Conservation (phyloP, 768 basidiomycete species). For the Scleroderma bovista region DNA sequence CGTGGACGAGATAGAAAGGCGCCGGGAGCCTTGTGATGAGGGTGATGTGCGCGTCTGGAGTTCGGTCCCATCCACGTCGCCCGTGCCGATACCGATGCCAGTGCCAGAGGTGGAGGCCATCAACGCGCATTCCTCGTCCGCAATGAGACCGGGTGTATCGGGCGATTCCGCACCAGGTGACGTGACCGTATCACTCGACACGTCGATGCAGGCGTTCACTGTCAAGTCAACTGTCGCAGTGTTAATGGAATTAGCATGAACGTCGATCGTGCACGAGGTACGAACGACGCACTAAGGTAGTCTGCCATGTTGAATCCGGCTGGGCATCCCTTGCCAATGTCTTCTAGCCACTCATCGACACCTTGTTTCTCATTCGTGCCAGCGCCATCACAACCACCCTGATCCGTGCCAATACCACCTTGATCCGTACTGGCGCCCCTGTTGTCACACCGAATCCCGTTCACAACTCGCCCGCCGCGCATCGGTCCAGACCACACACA, state of each 20-base stretch:
- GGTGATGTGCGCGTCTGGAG: slow-evolving; percentile 35
- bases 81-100: slow-evolving; percentile 8
- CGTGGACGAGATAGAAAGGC: slow-evolving; percentile 43
- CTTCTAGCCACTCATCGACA: slow-evolving; percentile 60
- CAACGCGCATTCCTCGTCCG: slow-evolving; percentile 68
- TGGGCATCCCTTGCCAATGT: slow-evolving; percentile 80
- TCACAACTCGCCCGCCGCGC: background rate
- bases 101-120: background rate
- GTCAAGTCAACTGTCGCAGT: slow-evolving; percentile 59
- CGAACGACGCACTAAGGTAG: slow-evolving; percentile 66
- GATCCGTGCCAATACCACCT: background rate
- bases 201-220: slow-evolving; percentile 46
- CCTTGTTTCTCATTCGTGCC: slow-evolving; percentile 16
- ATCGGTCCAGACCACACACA: slow-evolving; percentile 30
- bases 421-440: slow-evolving; percentile 2
- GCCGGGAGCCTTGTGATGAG: slow-evolving; percentile 20
- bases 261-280: no score
- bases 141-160: slow-evolving; percentile 39
- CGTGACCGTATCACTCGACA: slow-evolving; percentile 34
- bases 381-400: no score
- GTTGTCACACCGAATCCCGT: no score
- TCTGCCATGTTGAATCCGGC: slow-evolving; percentile 96
- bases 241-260: background rate
- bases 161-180: slow-evolving; percentile 20
- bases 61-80: slow-evolving; percentile 45